Conservation (phyloP, 2,329 filamentous ascomycete species). For the Fusarium verrucosum region DNA sequence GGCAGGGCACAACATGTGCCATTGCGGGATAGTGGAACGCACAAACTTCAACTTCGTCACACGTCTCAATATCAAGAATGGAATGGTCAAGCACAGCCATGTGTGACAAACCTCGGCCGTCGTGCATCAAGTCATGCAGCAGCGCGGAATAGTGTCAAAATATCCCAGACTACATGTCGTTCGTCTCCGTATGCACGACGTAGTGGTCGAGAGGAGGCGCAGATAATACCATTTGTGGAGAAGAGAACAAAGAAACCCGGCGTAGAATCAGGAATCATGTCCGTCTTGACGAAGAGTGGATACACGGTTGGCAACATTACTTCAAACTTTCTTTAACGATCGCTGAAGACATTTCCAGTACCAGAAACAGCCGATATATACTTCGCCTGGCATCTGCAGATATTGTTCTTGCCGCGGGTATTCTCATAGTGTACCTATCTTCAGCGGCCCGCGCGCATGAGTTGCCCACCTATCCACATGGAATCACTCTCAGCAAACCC, state of each 20-base stretch:
- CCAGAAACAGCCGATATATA: slow-evolving; percentile 32
- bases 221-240: slow-evolving; percentile 24
- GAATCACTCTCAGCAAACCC: slow-evolving; percentile 12
- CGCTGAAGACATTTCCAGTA: slow-evolving; percentile 30
- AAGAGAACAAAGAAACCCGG: slow-evolving; percentile 15
- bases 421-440: slow-evolving; percentile 35
- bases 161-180: slow-evolving; percentile 25
- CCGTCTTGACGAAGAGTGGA: slow-evolving; percentile 19
- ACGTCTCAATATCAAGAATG: slow-evolving; percentile 22
- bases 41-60: slow-evolving; percentile 23
- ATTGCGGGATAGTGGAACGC: slow-evolving; percentile 18
- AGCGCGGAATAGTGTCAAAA: slow-evolving; percentile 34
- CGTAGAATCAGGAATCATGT: slow-evolving; percentile 17
- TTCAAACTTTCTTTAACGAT: slow-evolving; percentile 9
- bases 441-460: slow-evolving; percentile 37
- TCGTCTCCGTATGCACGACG: slow-evolving; percentile 25
- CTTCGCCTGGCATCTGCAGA: slow-evolving; percentile 7
- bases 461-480: slow-evolving; percentile 34
- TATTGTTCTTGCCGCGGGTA: slow-evolving; percentile 31
- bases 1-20: slow-evolving; percentile 35
- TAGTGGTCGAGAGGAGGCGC: slow-evolving; percentile 6
- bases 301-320: slow-evolving; percentile 26
- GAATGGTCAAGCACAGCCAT: slow-evolving; percentile 29
- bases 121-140: slow-evolving; percentile 38
- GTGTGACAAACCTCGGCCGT: slow-evolving; percentile 33